Conservation (phyloP, 1,284 basidiomycete species). For the Malassezia psittaci region DNA sequence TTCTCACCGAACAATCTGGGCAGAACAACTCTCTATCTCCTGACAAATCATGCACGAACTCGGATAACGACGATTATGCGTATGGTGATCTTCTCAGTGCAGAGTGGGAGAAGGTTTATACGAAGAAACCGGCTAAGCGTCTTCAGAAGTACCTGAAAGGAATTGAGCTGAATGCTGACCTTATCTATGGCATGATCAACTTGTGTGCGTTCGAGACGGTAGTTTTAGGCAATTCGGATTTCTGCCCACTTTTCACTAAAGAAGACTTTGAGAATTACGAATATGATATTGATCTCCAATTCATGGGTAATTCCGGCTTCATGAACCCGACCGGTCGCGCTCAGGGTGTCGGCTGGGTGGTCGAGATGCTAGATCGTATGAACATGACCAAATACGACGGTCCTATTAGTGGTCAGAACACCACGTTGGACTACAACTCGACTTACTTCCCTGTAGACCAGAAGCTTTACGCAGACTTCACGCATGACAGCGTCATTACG, state of each 20-base stretch:
- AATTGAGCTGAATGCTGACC: slow-evolving; percentile 49
- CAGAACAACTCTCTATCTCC: slow-evolving; percentile 67
- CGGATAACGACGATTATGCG: slow-evolving; percentile 53
- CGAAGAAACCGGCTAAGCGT: slow-evolving; percentile 26
- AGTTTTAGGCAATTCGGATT: slow-evolving; percentile 49
- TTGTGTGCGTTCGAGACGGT: slow-evolving; percentile 48
- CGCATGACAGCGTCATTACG: slow-evolving; percentile 36
- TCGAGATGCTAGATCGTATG: slow-evolving; percentile 39
- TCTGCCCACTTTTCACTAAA: slow-evolving; percentile 76
- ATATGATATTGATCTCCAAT: slow-evolving; percentile 54
- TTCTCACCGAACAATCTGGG: slow-evolving; percentile 30
- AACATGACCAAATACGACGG: slow-evolving; percentile 20
- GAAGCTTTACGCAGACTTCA: slow-evolving; percentile 37
- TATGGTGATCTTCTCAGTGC: slow-evolving; percentile 49
- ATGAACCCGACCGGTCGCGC: slow-evolving; percentile 67
- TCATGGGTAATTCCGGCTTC: slow-evolving; percentile 57
- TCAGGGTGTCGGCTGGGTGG: slow-evolving; percentile 70
- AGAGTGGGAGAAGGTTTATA: slow-evolving; percentile 49
- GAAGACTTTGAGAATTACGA: slow-evolving; percentile 75
- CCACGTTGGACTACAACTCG: slow-evolving; percentile 25
- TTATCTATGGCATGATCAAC: slow-evolving; percentile 39
- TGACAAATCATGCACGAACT: slow-evolving; percentile 57
- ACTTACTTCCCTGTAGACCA: slow-evolving; percentile 39
- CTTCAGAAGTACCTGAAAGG: slow-evolving; percentile 32
- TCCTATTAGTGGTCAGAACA: slow-evolving; percentile 31